These are phyloP conservation scores for Nakaseomyces glabratus DNA, from an alignment of 1,139 yeast species.

Conservation along the genomic window DNA sequence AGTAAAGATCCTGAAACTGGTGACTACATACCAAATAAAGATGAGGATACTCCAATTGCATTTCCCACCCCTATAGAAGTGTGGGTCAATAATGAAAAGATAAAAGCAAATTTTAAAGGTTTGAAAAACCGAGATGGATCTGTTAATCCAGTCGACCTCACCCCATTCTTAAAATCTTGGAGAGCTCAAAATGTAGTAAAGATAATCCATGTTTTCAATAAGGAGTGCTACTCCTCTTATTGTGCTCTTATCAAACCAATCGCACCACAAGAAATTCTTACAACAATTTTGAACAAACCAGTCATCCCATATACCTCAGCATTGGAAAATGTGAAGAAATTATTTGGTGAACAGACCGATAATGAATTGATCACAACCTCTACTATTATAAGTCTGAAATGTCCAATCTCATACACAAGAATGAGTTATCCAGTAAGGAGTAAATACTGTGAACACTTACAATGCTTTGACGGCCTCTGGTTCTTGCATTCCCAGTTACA, in stretches of 20 bases:
- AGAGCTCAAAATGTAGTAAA: slow-evolving; percentile 1
- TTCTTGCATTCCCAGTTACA: slow-evolving; percentile 53
- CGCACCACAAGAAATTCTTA: slow-evolving; percentile 33
- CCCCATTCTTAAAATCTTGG: slow-evolving; percentile 33
- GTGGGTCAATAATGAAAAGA: slow-evolving; percentile 38
- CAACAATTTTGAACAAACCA: slow-evolving; percentile 28
- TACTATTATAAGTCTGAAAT: slow-evolving; percentile 48
- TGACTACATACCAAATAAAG: slow-evolving; percentile 19
- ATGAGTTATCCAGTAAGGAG: slow-evolving; percentile 56
- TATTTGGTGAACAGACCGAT: slow-evolving; percentile 39
- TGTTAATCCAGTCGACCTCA: slow-evolving; percentile 57
- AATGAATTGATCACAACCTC: slow-evolving; percentile 51
- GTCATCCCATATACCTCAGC: slow-evolving; percentile 40
- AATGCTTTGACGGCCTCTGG: slow-evolving; percentile 60
- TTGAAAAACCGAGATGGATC: slow-evolving; percentile 54
- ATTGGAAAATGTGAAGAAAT: slow-evolving; percentile 34
- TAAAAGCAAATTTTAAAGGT: slow-evolving; percentile 47
- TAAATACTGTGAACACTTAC: slow-evolving; percentile 52
- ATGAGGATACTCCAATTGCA: slow-evolving; percentile 12
- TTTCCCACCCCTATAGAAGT: slow-evolving; percentile 49
- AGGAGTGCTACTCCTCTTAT: neutral
- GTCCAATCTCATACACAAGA: slow-evolving; percentile 57
- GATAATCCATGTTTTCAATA: slow-evolving; percentile 3
- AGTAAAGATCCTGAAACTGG: slow-evolving; percentile 1
- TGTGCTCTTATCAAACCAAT: slow-evolving; percentile 1